A percentile compares a stretch with the other conserved stretches of the same genome.
phyloP scores from a whole-genome alignment of 306 rosid genomes.

The Citrullus mucosospermus region DNA sequence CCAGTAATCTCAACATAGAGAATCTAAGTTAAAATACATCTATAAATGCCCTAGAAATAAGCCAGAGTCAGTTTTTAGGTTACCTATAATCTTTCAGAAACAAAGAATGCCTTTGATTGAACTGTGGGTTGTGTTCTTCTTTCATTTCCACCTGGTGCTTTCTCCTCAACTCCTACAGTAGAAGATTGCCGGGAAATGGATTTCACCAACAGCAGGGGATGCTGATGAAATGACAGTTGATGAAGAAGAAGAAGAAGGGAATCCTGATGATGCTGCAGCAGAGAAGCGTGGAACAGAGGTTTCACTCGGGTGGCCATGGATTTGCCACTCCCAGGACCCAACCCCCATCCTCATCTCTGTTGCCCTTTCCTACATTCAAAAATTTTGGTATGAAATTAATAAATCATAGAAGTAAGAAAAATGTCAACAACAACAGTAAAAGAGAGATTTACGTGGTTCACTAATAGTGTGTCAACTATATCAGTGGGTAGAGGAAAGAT shows the following conservation, averaged over 20 bases:
- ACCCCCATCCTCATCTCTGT: slow-evolving; percentile 50
- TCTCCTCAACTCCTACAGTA: neutral
- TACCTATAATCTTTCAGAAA: neutral
- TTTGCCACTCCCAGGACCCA: slow-evolving; percentile 52
- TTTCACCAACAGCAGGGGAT: slow-evolving; percentile 48
- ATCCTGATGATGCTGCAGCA: slow-evolving; percentile 99
- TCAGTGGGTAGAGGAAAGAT: too few species aligned
- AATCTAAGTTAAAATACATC: neutral
- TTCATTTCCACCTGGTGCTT: neutral
- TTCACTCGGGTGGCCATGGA: slow-evolving; percentile 40
- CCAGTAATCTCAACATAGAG: neutral
- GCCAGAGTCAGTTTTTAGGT: neutral
- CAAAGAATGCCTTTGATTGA: neutral
- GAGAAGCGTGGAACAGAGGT: slow-evolving; percentile 46
- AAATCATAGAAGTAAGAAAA: too few species aligned
- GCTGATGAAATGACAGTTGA: slow-evolving; percentile 22
- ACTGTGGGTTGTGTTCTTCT: neutral
- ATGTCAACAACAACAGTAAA: too few species aligned
- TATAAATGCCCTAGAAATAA: neutral
- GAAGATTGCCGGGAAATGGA: slow-evolving; percentile 31
- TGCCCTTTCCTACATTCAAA: slow-evolving; percentile 50
- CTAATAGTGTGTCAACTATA: too few species aligned
- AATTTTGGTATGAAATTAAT: too few species aligned
- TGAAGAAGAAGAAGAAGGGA: slow-evolving; percentile 35
- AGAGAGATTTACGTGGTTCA: too few species aligned